These are phyloP conservation scores for Solanum sejunctum DNA, from an alignment of 257 asterid species.

Conservation along the genomic window DNA sequence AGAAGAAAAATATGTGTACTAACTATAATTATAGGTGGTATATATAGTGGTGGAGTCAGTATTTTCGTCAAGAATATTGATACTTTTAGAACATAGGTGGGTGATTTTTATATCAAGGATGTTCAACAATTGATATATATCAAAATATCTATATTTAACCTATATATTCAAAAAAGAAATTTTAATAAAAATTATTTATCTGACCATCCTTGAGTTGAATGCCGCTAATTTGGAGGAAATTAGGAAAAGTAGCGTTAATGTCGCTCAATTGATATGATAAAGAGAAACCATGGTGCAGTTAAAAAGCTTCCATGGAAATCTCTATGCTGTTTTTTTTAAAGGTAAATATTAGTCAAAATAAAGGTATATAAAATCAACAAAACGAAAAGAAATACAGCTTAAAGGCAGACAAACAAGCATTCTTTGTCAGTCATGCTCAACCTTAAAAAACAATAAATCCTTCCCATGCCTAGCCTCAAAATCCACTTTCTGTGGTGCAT, in stretches of 20 bases:
- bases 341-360: neutral
- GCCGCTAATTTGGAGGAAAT: conserved; percentile 31
- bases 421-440: conserved; percentile 39
- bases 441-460: neutral
- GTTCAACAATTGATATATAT: too few relatives aligned
- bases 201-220: too few relatives aligned
- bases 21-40: neutral
- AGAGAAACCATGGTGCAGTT: conserved; percentile 48
- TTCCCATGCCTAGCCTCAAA: neutral
- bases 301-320: conserved; percentile 51
- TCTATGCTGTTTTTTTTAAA: conserved; percentile 24
- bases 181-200: too few relatives aligned
- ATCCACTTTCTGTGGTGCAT: neutral
- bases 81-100: too few relatives aligned
- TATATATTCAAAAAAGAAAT: too few relatives aligned
- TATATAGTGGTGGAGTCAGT: too few relatives aligned
- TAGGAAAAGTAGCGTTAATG: conserved; percentile 22
- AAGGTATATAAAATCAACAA: neutral
- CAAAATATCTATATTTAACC: too few relatives aligned
- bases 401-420: conserved; percentile 44
- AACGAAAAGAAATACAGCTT: neutral
- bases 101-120: too few relatives aligned
- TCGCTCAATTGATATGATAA: conserved; percentile 44
- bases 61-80: too few relatives aligned
- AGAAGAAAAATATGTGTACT: neutral